phyloP scores from a whole-genome alignment of 768 basidiomycete species.

The Rhodotorula sphaerocarpa region DNA sequence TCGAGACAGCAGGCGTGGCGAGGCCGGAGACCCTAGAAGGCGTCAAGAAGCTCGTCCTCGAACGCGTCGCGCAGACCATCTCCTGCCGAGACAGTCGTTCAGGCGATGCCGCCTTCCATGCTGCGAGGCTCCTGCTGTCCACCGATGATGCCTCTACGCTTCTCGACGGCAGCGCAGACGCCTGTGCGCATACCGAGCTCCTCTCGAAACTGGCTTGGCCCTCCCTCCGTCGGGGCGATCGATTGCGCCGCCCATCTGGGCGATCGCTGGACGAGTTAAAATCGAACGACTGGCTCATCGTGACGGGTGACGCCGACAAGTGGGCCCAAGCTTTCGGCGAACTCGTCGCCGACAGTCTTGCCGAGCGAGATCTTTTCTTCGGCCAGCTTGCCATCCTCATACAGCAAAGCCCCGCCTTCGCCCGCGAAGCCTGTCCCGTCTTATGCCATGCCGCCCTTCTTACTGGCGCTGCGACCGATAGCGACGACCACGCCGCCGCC shows the following conservation, averaged over 20 bases:
- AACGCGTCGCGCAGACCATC: slow-evolving; percentile 1
- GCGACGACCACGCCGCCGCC: slow-evolving; percentile 1
- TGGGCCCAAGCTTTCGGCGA: slow-evolving; percentile 26
- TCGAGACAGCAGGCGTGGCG: neutral
- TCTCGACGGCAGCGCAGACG: neutral
- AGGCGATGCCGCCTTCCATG: slow-evolving; percentile 9
- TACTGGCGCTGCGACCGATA: slow-evolving; percentile 7
- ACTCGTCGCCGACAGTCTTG: slow-evolving; percentile 25
- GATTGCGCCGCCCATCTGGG: neutral
- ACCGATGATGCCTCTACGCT: neutral
- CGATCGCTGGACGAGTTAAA: slow-evolving; percentile 6
- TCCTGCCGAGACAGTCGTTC: neutral
- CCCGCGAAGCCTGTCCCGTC: slow-evolving; percentile 62
- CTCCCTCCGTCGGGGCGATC: slow-evolving; percentile 6
- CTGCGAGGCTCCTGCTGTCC: slow-evolving; percentile 11
- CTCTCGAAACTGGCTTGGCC: neutral
- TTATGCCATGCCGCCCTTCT: slow-evolving; percentile 62
- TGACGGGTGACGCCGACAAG: neutral
- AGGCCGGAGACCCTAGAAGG: slow-evolving; percentile 2
- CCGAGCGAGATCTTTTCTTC: slow-evolving; percentile 54
- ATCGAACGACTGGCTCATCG: neutral
- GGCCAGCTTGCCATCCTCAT: slow-evolving; percentile 58
- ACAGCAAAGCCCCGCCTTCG: slow-evolving; percentile 53
- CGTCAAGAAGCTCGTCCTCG: slow-evolving; percentile 13
- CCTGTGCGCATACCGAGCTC: neutral